Base-by-base conservation (phyloP, 192 early-diverging fungal genomes). In the Blastocladiella britannica region DNA sequence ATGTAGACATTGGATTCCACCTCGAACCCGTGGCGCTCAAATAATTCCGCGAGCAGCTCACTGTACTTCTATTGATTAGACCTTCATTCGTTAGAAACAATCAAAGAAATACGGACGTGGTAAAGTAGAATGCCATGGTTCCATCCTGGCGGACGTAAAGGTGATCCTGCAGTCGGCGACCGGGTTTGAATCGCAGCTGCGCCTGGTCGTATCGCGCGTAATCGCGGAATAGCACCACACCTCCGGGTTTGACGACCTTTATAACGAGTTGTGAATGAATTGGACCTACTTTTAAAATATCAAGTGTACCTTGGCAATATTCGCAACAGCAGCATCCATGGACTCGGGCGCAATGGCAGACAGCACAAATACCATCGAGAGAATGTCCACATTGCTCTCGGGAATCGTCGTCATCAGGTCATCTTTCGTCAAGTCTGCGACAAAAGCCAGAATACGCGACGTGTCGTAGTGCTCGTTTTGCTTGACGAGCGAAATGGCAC, bases 51-150 rank as follows among this genome's bases (percentile, higher is more conserved):
- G 7, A 75, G 29, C 12, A 55, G 55, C 25, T 68, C 68, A n/a
- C n/a, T n/a, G n/a, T n/a, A n/a, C n/a, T n/a, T n/a, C n/a, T n/a
- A n/a, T n/a, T n/a, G n/a, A n/a, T n/a, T n/a, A n/a, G n/a, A n/a
- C n/a, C n/a, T n/a, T n/a, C n/a, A n/a, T n/a, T n/a, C n/a, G n/a
- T n/a, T n/a, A n/a, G 4, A 7, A 6, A 7, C 52, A 20, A 6
- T 27, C 24, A 24, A 47, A 29, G 4, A 47, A 18, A 22, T 54
- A 62, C 62, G 64, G 7, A 67, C 58, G n/a, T n/a, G 51, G 55
- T 62, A 58, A 77, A 77, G 60, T 66, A 78, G n/a, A 69, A 63
- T 0, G 73, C 62, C 25, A 78, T 68, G 15, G 76, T 78, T 2
- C 70, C 71, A 52, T 78, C 76, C 9, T 61, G 58, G 4, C 76